Conservation (phyloP, 352 stramenopile genomes). For the Phytophthora foliorum region DNA sequence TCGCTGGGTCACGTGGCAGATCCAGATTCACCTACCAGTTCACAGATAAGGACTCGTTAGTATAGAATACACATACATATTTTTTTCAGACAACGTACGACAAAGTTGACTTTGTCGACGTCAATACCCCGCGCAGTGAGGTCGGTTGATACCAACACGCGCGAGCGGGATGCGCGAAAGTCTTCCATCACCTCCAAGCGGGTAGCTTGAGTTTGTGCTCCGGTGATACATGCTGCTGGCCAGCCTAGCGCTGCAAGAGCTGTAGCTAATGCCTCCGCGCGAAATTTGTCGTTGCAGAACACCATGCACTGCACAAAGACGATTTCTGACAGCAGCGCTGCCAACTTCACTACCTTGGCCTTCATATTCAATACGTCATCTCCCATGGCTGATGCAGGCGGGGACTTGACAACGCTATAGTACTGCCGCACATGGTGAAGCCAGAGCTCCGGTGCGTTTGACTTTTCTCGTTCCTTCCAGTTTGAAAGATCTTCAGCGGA, state of each 20-base stretch:
- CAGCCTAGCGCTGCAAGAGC: conserved; percentile 63
- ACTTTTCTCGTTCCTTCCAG: conserved; percentile 64
- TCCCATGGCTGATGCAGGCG: neutral
- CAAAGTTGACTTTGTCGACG: conserved; percentile 82
- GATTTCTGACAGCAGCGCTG: conserved; percentile 67
- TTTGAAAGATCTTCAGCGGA: conserved; percentile 47
- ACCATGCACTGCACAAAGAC: conserved; percentile 85
- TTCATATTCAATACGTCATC: conserved; percentile 51
- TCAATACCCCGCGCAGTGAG: conserved; percentile 83
- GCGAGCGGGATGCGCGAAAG: conserved; percentile 60
- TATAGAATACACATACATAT: neutral
- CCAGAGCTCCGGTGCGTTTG: conserved; percentile 69
- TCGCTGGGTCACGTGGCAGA: conserved; percentile 74
- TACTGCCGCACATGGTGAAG: conserved; percentile 76
- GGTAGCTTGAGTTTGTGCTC: conserved; percentile 67
- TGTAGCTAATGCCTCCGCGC: conserved; percentile 67
- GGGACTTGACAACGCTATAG: conserved; percentile 60
- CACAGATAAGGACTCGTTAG: neutral
- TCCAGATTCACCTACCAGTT: conserved; percentile 70
- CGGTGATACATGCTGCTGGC: conserved; percentile 74
- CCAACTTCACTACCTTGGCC: conserved; percentile 65
- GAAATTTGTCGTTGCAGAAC: conserved; percentile 89
- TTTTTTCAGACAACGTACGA: conserved; percentile 35
- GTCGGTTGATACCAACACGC: conserved; percentile 83
- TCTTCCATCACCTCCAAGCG: conserved; percentile 70